These are phyloP conservation scores for Saccharomycopsis hybrid DNA, from an alignment of 1,139 yeast genomes.

Conservation along the genomic window DNA sequence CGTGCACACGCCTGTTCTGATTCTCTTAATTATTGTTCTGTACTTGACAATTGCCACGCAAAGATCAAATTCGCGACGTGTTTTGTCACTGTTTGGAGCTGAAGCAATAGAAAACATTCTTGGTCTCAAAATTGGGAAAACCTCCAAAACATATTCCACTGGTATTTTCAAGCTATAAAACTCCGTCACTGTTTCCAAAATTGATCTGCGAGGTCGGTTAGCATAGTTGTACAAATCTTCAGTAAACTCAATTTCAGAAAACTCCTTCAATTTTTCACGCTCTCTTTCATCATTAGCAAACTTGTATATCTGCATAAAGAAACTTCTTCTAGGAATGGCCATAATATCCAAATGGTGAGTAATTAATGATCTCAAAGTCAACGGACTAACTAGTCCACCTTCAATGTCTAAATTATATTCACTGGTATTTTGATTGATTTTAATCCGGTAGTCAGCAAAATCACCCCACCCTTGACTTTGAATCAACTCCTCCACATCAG, in stretches of 20 bases:
- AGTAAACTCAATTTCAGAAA: constrained; percentile 60
- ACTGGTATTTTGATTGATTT: constrained; percentile 26
- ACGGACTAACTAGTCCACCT: constrained; percentile 55
- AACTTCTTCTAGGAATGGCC: constrained; percentile 78
- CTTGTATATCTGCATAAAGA: constrained; percentile 64
- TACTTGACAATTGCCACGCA: constrained; percentile 84
- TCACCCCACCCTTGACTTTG: constrained; percentile 69
- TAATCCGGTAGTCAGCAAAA: constrained; percentile 53
- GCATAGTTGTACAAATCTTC: constrained; percentile 87
- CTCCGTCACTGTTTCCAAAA: constrained; percentile 76
- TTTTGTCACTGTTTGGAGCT: constrained; percentile 34
- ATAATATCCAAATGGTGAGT: constrained; percentile 76
- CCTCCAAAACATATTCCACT: constrained; percentile 61
- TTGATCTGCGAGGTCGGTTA: constrained; percentile 82
- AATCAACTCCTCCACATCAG: constrained; percentile 58
- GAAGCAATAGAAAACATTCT: constrained; percentile 82
- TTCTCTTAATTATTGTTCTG: constrained; percentile 68
- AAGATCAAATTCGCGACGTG: constrained; percentile 41
- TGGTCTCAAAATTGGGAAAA: constrained; percentile 74
- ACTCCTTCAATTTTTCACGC: constrained; percentile 66
- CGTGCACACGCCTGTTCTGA: constrained; percentile 81
- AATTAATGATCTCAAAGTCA: constrained; percentile 66
- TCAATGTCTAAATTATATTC: constrained; percentile 32
- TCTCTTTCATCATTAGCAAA: constrained; percentile 70
- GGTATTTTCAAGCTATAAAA: constrained; percentile 73